Conservation (phyloP, 164 flowering plant species). For the Chloranthus sessilifolius region DNA sequence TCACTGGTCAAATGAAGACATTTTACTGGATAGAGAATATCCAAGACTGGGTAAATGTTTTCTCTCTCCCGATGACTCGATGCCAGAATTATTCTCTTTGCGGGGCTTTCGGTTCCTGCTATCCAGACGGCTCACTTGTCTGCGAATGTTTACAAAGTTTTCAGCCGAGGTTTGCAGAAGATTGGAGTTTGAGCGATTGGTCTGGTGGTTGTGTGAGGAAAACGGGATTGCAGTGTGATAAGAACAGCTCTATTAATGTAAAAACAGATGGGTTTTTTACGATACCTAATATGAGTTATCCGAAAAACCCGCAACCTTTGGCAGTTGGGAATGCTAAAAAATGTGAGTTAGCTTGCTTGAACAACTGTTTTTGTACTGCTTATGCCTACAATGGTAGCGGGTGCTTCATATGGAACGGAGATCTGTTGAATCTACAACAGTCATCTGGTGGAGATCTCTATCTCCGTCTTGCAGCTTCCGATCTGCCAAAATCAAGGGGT, state of each 20-base stretch:
- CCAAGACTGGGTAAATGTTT: conserved; percentile 15
- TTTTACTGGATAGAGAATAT: conserved; percentile 1
- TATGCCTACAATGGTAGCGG: conserved; percentile 6
- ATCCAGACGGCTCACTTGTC: neutral
- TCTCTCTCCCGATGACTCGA: conserved; percentile 13
- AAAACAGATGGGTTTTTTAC: conserved; percentile 6
- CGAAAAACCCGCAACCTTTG: neutral
- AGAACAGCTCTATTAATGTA: too few relatives aligned
- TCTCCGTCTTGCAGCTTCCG: conserved; percentile 1
- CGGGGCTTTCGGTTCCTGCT: conserved; percentile 23
- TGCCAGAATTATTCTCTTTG: conserved; percentile 16
- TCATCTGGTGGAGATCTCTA: neutral
- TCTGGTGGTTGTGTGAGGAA: conserved; percentile 25
- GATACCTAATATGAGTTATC: neutral
- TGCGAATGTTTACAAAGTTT: conserved; percentile 23
- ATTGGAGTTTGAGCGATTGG: conserved; percentile 12
- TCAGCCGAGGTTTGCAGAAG: neutral
- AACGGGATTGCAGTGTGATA: conserved; percentile 8
- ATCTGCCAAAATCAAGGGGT: neutral
- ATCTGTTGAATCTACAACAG: conserved; percentile 9
- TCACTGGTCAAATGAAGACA: conserved; percentile 18
- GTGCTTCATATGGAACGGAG: conserved; percentile 17
- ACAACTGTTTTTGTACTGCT: conserved; percentile 15
- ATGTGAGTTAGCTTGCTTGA: conserved; percentile 16
- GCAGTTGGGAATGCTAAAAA: neutral